phyloP scores from a whole-genome alignment of 176 grass and related monocot species.

The Cocos nucifera region DNA sequence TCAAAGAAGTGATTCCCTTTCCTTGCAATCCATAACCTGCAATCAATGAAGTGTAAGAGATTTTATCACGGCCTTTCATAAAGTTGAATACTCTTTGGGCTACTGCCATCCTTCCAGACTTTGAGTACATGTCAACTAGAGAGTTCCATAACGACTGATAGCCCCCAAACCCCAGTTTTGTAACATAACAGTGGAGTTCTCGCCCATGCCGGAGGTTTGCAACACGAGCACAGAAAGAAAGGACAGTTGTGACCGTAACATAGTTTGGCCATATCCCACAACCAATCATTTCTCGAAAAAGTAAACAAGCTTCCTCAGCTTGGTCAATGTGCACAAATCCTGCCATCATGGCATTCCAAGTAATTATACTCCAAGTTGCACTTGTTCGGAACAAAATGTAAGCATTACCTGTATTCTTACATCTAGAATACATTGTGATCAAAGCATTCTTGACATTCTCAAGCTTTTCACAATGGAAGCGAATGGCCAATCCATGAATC shows the following conservation, averaged over 20 bases:
- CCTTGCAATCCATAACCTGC: constrained; percentile 59
- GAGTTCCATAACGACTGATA: constrained; percentile 55
- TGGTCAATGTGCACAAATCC: constrained; percentile 33
- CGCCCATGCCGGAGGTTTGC: constrained; percentile 52
- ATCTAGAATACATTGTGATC: constrained; percentile 65
- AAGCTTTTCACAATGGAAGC: constrained; percentile 8
- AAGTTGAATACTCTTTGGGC: constrained; percentile 48
- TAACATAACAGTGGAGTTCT: constrained; percentile 56
- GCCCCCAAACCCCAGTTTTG: constrained; percentile 44
- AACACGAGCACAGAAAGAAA: constrained; percentile 54
- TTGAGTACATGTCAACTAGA: constrained; percentile 51
- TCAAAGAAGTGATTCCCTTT: constrained; percentile 34
- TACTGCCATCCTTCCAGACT: constrained; percentile 36
- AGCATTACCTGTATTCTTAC: constrained; percentile 34
- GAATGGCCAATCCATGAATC: constrained; percentile 41
- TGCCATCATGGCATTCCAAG: constrained; percentile 64
- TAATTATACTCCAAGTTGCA: constrained; percentile 27
- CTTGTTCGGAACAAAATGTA: constrained; percentile 29
- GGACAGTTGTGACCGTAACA: constrained; percentile 59
- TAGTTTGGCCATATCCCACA: constrained; percentile 44
- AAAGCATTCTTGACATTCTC: constrained; percentile 45
- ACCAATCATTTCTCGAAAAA: constrained; percentile 43
- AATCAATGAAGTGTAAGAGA: constrained; percentile 62
- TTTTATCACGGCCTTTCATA: constrained; percentile 45
- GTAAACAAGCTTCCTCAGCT: constrained; percentile 35